Percentiles rank a stretch among this genome's conserved stretches.
These are phyloP conservation scores for Rhizoclosmatium hyalinum DNA, from an alignment of 371 early-diverging fungal genomes.

Conservation along the genomic window DNA sequence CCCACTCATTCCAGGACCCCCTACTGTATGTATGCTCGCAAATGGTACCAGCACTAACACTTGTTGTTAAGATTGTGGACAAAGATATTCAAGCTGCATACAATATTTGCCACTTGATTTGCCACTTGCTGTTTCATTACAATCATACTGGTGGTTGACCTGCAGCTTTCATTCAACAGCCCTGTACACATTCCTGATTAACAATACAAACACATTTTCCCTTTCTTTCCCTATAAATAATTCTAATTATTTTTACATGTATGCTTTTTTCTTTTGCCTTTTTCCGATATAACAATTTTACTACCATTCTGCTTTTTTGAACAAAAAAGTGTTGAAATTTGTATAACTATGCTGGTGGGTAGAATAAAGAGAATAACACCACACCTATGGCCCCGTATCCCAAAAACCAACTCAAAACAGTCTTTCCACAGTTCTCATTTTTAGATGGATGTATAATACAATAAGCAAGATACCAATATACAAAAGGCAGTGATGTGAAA, in stretches of 20 bases:
- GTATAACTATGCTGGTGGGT: conserved; percentile 76
- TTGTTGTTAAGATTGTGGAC: no score
- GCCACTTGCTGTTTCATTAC: no score
- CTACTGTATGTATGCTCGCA: background rate
- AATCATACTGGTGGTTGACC: no score
- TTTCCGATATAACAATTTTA: background rate
- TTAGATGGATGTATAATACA: conserved; percentile 13
- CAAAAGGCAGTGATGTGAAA: conserved; percentile 78
- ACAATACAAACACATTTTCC: no score
- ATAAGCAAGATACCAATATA: conserved; percentile 84
- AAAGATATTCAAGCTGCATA: no score
- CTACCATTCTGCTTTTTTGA: background rate
- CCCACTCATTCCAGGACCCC: background rate
- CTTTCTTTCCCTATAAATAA: no score
- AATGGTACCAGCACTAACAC: no score
- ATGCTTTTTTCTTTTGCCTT: background rate
- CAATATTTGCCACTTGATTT: no score
- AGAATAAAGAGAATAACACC: conserved; percentile 80
- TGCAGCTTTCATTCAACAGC: no score
- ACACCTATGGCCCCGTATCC: conserved; percentile 74
- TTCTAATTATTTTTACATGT: background rate
- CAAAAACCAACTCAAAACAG: conserved; percentile 64
- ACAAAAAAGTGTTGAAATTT: no score
- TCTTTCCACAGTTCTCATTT: conserved; percentile 31
- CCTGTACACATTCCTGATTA: no score